Evolutionary conservation across 805 yeast species (phyloP).

Genomic region (Yamadazyma scolyti): DNA sequence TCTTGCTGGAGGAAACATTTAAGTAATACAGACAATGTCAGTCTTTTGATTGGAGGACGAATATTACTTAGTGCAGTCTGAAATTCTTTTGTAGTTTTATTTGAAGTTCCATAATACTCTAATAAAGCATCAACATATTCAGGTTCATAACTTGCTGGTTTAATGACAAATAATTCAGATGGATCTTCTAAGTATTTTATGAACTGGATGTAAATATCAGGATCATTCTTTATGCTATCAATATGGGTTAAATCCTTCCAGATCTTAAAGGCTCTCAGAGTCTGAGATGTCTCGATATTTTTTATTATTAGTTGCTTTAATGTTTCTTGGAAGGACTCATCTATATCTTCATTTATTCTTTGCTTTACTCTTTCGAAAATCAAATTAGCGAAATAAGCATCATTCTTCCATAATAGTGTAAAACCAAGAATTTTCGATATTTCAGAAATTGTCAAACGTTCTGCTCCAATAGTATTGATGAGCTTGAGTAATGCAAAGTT

Average conservation of each 20-base stretch:
- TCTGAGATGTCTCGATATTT: too few species aligned
- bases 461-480: slow-evolving; percentile 3
- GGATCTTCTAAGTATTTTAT: too few species aligned
- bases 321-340: too few species aligned
- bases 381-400: slow-evolving; percentile 8
- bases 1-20: slow-evolving; percentile 23
- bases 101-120: slow-evolving; percentile 9
- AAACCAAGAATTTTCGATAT: slow-evolving; percentile 2
- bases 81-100: too few species aligned
- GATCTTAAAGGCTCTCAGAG: too few species aligned
- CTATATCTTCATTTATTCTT: background rate
- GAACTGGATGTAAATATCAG: too few species aligned
- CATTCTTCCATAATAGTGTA: background rate
- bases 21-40: slow-evolving; percentile 30
- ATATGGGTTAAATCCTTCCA: too few species aligned
- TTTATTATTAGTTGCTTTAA: background rate
- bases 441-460: slow-evolving; percentile 2
- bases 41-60: slow-evolving; percentile 17
- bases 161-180: background rate
- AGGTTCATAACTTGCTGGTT: background rate
- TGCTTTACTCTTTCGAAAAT: slow-evolving; percentile 1
- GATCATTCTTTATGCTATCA: too few species aligned
- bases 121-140: slow-evolving; percentile 8
- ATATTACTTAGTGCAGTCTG: slow-evolving; percentile 1
- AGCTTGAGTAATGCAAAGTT: slow-evolving; percentile 11